These are phyloP conservation scores for Dipteronia sinensis DNA, from an alignment of 345 rosid species.

Conservation along the genomic window DNA sequence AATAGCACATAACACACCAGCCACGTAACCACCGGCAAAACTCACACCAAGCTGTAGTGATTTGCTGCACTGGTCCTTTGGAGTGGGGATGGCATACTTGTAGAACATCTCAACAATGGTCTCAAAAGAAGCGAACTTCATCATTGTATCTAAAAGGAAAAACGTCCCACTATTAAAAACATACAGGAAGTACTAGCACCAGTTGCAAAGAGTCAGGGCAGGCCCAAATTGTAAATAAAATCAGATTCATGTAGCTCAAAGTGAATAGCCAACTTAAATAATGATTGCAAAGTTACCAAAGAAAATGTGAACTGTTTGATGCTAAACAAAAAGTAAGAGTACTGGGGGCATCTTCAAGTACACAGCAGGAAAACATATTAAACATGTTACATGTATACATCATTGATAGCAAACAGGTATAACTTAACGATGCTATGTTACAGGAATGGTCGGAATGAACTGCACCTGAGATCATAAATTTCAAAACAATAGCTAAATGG, in stretches of 20 bases:
- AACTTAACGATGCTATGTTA: not conserved
- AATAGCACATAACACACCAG: constrained; percentile 88
- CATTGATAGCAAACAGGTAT: not conserved
- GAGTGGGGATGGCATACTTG: constrained; percentile 80
- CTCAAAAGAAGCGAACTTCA: constrained; percentile 98
- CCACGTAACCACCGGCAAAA: constrained; percentile 93
- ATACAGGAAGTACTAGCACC: not conserved
- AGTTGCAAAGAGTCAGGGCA: not conserved
- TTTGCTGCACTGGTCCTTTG: constrained; percentile 93
- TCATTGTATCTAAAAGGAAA: constrained; percentile 81
- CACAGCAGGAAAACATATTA: not conserved
- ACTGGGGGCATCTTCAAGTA: not conserved
- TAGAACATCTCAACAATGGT: constrained; percentile 88
- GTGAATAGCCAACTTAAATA: not conserved
- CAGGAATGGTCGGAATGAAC: not conserved
- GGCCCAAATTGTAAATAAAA: not conserved
- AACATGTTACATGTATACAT: not conserved
- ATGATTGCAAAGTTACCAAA: not conserved
- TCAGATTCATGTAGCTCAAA: not conserved
- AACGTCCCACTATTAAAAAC: not conserved
- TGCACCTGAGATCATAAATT: not conserved
- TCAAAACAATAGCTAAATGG: not conserved
- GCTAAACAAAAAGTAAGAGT: not conserved
- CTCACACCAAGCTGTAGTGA: constrained; percentile 84
- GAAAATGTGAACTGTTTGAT: not conserved